Evolutionary conservation across 2,329 filamentous ascomycete species (phyloP), one percentile per base, ranked within the genome.

Genomic region (Botryotinia convoluta): DNA sequence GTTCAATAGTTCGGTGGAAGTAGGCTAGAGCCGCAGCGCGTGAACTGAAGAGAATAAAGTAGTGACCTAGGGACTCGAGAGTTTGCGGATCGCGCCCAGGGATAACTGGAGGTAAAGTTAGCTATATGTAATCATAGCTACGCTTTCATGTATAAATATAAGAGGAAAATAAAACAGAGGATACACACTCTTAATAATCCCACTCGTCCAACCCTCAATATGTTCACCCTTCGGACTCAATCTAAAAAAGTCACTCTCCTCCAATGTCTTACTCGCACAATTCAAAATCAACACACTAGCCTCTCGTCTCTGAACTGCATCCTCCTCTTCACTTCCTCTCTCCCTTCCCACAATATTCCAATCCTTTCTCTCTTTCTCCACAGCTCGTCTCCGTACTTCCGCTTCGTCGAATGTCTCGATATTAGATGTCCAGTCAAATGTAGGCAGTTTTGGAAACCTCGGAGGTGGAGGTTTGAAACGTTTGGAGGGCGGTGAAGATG

Each of bases 221-320:
- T 92, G 89, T 71, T 84, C 82, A 63, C 89, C 88, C 77, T 86
- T 87, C 1, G 87, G 87, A 8, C 89, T 86, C 29, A 94, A 82
- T 72, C 92, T 90, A 75, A 89, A 86, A 82, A 95, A 95, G 82
- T 95, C 93, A 76, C 87, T 87, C 77, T 91, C 87, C 32, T 85
- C 84, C 61, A 95, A 85, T 32, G 87, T 86, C 73, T 85, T 86
- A 77, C 87, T 89, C 10, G 88, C 86, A 57, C 88, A 87, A 32
- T 84, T 84, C 54, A 94, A 82, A 60, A 90, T 84, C 59, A 95
- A 84, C 32, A 81, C 75, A 44, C 74, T 63, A 18, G 64, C 59
- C 10, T 64, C 61, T 9, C 44, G 71, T 35, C 57, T 72, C 20
- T 65, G 37, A 9, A 39, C 61, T 45, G 67, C 59, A 45, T 69